Evolutionary conservation across 2,329 filamentous ascomycete species (phyloP).

Genomic region (Zasmidium angulare): DNA sequence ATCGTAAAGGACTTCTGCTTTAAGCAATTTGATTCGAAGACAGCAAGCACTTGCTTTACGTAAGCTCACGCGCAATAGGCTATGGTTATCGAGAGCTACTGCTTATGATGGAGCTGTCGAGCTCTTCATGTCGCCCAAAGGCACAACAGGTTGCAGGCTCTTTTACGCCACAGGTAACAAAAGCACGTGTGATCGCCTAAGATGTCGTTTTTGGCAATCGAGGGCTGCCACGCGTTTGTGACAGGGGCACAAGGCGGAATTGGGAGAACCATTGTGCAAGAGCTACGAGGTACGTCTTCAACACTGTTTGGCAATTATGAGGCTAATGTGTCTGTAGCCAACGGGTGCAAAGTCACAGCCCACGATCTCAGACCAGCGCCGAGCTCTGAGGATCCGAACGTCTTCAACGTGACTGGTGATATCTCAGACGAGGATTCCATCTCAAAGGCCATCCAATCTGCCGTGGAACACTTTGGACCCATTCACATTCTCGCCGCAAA

Average conservation of each 20-base stretch:
- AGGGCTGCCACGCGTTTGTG: conserved; percentile 54
- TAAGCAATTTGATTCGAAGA: background rate
- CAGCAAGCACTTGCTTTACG: background rate
- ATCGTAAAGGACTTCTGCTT: background rate
- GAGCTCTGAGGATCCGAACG: conserved; percentile 33
- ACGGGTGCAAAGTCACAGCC: conserved; percentile 56
- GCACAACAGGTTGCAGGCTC: background rate
- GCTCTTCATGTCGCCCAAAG: background rate
- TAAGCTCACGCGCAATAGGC: background rate
- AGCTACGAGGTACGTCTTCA: conserved; percentile 51
- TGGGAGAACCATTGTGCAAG: conserved; percentile 50
- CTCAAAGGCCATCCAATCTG: conserved; percentile 39
- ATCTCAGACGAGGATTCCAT: conserved; percentile 51
- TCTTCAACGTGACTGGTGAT: conserved; percentile 49
- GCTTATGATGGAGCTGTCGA: background rate
- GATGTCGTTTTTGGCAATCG: conserved; percentile 49
- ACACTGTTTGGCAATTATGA: background rate
- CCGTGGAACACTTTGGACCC: conserved; percentile 48
- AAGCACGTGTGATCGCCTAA: background rate
- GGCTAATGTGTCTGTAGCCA: conserved; percentile 36
- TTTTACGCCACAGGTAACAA: background rate
- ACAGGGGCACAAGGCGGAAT: conserved; percentile 56
- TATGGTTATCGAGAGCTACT: background rate
- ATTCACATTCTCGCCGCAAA: conserved; percentile 56
- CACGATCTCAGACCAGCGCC: conserved; percentile 48